Percentiles rank a stretch among this genome's conserved stretches.
Conservation (phyloP, 2,329 filamentous ascomycete genomes). For the Raffaelea albimanens region DNA sequence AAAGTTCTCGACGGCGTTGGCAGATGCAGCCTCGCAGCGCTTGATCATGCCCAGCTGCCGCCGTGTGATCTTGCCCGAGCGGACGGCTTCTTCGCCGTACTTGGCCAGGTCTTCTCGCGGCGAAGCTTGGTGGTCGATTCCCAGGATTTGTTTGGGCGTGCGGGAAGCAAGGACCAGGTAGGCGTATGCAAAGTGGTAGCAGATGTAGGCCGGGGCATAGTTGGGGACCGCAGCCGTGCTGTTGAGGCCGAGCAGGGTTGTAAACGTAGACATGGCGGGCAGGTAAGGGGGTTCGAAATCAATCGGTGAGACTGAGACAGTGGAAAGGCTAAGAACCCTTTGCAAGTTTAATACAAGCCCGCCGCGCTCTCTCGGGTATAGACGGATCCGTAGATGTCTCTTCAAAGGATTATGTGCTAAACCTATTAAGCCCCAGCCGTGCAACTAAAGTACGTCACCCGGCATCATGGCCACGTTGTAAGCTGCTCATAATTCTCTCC, state of each 20-base stretch:
- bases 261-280: neutral
- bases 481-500: too few species aligned
- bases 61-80: conserved; percentile 31
- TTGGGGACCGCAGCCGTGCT: conserved; percentile 6
- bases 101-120: conserved; percentile 35
- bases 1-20: conserved; percentile 34
- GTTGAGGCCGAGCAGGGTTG: too few species aligned
- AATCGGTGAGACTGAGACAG: too few species aligned
- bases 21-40: conserved; percentile 33
- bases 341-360: too few species aligned
- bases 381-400: too few species aligned
- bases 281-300: too few species aligned
- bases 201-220: conserved; percentile 21
- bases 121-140: conserved; percentile 35
- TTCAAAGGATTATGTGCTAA: too few species aligned
- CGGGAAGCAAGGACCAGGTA: conserved; percentile 33
- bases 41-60: conserved; percentile 30
- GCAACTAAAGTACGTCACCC: too few species aligned
- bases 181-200: conserved; percentile 31
- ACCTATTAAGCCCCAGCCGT: too few species aligned
- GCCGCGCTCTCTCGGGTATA: too few species aligned
- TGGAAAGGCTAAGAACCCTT: too few species aligned
- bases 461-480: too few species aligned
- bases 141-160: conserved; percentile 29
- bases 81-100: conserved; percentile 32